Evolutionary conservation across 1,139 yeast species (phyloP), one percentile per base, ranked within the genome.

Genomic region (Yamadazyma atlantica): DNA sequence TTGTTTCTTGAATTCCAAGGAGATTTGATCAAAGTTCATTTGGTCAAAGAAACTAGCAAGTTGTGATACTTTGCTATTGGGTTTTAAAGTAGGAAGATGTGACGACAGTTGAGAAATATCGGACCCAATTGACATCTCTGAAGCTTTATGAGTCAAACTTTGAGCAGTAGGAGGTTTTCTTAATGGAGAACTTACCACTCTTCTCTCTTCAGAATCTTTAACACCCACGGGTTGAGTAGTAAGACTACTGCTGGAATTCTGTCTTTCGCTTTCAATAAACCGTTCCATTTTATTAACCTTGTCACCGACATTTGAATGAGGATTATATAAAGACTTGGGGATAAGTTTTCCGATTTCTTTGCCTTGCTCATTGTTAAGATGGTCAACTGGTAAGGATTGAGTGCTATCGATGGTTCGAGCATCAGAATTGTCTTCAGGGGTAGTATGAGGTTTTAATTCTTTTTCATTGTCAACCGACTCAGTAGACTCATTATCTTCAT

Each of bases 1-100:
- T 54, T 90, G 95, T 49, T 81, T 75, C 53, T 86, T 94, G 57
- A 92, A 90, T 55, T 92, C 97, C 50, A 75, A 71, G 0, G 96
- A 86, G 13, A 87, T 67, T 41, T 85, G 87, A 48, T 85, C 95
- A 49, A 86, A 82, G 53, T 87, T 92, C 64, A 82, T 75, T 49
- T 80, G 83, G 53, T 85, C 86, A 60, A 84, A 85, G 49, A 78
- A 80, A 43, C 69, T 78, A 0, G 90, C 84, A 39, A 85, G 58
- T 47, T 81, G 81, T 38, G 77, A 73, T 1, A 85, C 94, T 39
- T 66, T 66, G 37, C 54, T 19, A 63, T 28, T 51, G 58, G 1
- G 57, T 40, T 21, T 37, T 43, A 29, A 19, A 3, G 11, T 27
- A 17, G 30, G 30, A 17, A 16, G 23, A 11, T 31, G 14, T 23